Evolutionary conservation across 176 grass and related monocot genomes (phyloP), one percentile per base, ranked within the genome.

Genomic region (Lolium perenne): DNA sequence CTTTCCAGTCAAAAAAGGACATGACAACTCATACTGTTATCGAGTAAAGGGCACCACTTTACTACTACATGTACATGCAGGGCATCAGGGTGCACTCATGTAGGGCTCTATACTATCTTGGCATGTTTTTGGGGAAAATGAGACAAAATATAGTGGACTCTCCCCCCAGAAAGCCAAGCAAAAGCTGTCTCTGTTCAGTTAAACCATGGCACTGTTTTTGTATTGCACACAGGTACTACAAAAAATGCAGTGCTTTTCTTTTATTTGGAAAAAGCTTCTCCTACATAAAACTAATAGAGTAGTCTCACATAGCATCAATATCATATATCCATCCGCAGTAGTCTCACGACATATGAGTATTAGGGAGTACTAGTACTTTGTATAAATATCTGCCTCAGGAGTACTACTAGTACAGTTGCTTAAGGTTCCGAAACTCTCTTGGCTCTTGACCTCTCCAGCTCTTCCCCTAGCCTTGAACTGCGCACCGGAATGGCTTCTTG

Each of bases 101-200:
- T 67, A 78, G 53, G 53, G 53, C 76, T 35, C 32, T 35, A 87
- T 56, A 56, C 54, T 69, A 83, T 38, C 12, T 85, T 77, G 77
- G 68, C 89, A 63, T 77, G 86, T 77, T 84, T 81, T 81, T 56
- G 71, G 53, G 70, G 45, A 65, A 88, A 82, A 88, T 85, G 82
- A 77, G 90, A 91, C 90, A 88, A 91, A 77, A 84, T 91, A 77
- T 91, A 81, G 90, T 91, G 90, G 90, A 69, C 29, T 77, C 81
- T 77, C n/a, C 82, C 79, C 82, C 86, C n/a, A 43, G 75, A 90
- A 91, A 91, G 69, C 82, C 76, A 69, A 88, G 76, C 71, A 64
- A 54, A 91, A 81, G 90, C 71, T 54, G 45, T 20, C 60, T 77
- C 70, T 84, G 89, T 76, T 88, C 81, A 81, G 81, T 46, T 76